phyloP scores from a whole-genome alignment of 768 basidiomycete genomes.

The Lepiota subincarnata region DNA sequence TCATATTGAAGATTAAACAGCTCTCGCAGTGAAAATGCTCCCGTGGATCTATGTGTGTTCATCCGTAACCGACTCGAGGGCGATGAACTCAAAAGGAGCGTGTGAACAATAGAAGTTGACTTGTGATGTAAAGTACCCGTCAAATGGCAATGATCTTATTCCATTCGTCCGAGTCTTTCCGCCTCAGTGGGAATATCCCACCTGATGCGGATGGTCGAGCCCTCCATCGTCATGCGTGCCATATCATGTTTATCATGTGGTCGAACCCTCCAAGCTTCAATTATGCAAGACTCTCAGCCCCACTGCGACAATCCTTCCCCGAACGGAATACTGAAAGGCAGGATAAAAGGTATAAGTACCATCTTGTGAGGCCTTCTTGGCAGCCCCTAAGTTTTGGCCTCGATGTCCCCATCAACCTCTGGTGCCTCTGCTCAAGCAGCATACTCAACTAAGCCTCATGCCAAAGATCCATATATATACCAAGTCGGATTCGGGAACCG shows the following conservation, averaged over 20 bases:
- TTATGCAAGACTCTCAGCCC: background rate
- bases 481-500: constrained; percentile 57
- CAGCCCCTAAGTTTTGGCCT: background rate
- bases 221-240: background rate
- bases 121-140: background rate
- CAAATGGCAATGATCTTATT: background rate
- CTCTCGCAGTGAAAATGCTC: constrained; percentile 33
- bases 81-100: background rate
- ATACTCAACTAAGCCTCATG: constrained; percentile 32
- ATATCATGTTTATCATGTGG: background rate
- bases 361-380: background rate
- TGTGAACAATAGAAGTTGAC: background rate
- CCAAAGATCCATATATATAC: constrained; percentile 52
- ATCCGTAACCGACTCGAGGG: background rate
- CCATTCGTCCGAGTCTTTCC: background rate
- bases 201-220: background rate
- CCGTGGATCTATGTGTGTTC: too few species aligned
- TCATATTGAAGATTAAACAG: constrained; percentile 45
- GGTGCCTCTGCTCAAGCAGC: constrained; percentile 37
- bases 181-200: constrained; percentile 3
- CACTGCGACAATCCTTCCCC: constrained; percentile 10
- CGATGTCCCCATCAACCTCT: constrained; percentile 24
- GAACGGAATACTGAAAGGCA: background rate
- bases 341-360: background rate
- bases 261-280: background rate